Conservation (phyloP, 192 early-diverging fungal species). For the Entomortierella lignicola region DNA sequence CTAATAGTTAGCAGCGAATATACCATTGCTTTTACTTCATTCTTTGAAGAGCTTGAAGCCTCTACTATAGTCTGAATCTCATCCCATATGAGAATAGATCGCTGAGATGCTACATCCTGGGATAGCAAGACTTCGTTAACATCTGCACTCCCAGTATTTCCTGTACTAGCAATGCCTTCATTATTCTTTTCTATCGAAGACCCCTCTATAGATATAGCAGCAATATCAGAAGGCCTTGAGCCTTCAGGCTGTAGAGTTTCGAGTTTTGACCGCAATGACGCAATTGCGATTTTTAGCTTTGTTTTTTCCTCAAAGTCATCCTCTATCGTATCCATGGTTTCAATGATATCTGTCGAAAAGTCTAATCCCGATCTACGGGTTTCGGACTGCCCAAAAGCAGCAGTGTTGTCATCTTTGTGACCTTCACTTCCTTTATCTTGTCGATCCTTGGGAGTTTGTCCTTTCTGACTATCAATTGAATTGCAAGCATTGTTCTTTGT, state of each 20-base stretch:
- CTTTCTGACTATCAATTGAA: neutral
- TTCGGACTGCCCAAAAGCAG: neutral
- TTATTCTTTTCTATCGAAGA: neutral
- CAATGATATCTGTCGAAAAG: neutral
- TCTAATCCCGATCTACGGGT: neutral
- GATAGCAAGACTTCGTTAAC: constrained; percentile 22
- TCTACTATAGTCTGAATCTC: constrained; percentile 19
- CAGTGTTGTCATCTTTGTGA: neutral
- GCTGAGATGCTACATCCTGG: constrained; percentile 21
- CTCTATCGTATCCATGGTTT: neutral
- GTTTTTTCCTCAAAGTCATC: neutral
- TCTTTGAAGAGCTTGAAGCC: neutral
- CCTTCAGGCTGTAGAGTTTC: constrained; percentile 32
- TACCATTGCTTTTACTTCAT: neutral
- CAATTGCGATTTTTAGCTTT: constrained; percentile 9
- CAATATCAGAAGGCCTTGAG: constrained; percentile 23
- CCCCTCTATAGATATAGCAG: neutral
- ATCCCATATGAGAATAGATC: constrained; percentile 30
- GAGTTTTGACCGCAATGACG: constrained; percentile 17
- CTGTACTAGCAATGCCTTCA: neutral
- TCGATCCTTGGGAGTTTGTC: neutral
- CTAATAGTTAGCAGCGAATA: neutral
- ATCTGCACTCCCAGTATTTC: neutral
- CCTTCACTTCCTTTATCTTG: neutral
- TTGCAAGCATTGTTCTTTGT: neutral